These are phyloP conservation scores for Chloropicon primus DNA, from an alignment of 139 green algal genomes.

Conservation along the genomic window DNA sequence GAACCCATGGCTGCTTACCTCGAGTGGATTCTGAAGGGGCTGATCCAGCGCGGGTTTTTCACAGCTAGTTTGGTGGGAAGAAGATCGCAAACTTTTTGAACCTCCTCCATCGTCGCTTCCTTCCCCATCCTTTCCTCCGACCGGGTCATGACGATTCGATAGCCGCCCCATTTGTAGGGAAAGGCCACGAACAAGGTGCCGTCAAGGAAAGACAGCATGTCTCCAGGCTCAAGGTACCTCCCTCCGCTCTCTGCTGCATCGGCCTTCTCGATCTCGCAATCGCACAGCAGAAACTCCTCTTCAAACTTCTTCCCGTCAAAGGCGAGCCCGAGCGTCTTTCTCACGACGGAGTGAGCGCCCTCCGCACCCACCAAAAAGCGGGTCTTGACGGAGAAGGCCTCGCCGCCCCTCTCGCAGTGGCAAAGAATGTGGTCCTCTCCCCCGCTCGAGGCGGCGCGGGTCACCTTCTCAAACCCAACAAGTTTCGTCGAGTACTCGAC, in stretches of 20 bases:
- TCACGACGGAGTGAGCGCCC: not conserved
- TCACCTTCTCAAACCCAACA: not conserved
- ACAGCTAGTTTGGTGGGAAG: not conserved
- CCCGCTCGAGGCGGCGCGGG: no score
- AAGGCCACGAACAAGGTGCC: no score
- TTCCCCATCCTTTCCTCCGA: not conserved
- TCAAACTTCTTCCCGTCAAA: not conserved
- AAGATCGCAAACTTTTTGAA: not conserved
- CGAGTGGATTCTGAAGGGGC: not conserved
- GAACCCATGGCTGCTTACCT: not conserved
- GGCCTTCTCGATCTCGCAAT: not conserved
- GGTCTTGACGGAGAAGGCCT: not conserved
- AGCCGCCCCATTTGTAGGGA: no score
- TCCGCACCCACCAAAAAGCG: not conserved
- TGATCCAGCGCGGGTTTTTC: not conserved
- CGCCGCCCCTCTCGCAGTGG: no score
- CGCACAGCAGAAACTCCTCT: not conserved
- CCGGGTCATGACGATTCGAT: not conserved
- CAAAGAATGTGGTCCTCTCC: no score
- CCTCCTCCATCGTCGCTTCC: not conserved
- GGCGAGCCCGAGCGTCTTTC: not conserved
- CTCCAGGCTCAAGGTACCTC: no score
- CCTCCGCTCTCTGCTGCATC: no score
- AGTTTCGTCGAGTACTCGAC: not conserved
- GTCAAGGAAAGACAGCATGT: no score